Conservation (phyloP, 257 asterid species). For the Capsicum chinense region DNA sequence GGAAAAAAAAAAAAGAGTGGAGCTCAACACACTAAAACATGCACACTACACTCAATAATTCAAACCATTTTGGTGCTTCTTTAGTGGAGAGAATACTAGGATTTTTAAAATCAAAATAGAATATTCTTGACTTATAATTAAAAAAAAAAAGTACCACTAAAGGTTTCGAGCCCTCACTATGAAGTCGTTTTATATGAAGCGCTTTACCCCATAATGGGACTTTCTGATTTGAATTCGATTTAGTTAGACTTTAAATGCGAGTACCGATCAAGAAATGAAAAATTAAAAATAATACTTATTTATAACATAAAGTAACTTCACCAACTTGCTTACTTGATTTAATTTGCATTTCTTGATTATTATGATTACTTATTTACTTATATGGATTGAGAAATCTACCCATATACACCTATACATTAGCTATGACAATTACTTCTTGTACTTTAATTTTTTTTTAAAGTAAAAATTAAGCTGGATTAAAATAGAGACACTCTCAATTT, state of each 20-base stretch:
- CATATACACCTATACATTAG: not conserved
- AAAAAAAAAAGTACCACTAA: too few relatives aligned
- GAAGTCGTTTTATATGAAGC: too few relatives aligned
- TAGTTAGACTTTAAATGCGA: too few relatives aligned
- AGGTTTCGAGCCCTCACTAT: too few relatives aligned
- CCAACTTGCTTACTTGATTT: not conserved
- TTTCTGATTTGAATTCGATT: too few relatives aligned
- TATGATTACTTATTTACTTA: not conserved
- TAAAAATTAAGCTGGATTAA: not conserved
- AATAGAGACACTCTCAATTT: not conserved
- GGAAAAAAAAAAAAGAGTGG: not conserved
- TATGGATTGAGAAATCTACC: conserved; percentile 9
- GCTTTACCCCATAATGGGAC: too few relatives aligned
- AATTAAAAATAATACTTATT: not conserved
- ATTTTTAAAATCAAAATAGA: too few relatives aligned
- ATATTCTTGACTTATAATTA: not conserved
- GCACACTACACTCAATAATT: conserved; percentile 26
- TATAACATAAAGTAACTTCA: conserved; percentile 15
- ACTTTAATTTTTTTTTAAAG: not conserved
- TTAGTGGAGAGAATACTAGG: conserved; percentile 19
- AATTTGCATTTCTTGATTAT: not conserved
- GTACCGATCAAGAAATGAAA: too few relatives aligned
- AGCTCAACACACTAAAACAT: conserved; percentile 23
- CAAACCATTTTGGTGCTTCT: not conserved
- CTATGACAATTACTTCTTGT: not conserved